Percentiles rank a stretch among this genome's conserved stretches.
Evolutionary conservation across 2,329 filamentous ascomycete genomes (phyloP).

Genomic region (Aspergillus neotritici): DNA sequence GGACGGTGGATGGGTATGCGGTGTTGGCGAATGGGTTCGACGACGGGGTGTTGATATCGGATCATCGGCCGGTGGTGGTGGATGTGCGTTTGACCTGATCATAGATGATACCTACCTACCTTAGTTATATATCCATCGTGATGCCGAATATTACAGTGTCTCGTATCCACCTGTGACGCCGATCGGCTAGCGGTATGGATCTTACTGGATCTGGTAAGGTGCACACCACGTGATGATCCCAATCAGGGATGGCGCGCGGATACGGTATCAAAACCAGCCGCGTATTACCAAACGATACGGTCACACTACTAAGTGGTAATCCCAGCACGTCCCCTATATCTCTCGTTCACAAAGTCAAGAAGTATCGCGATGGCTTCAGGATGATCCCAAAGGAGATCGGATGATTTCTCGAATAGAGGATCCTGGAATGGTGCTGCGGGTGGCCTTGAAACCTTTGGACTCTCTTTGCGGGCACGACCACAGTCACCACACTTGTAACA

Average conservation of each 20-base stretch:
- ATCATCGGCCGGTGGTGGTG: slow-evolving; percentile 53
- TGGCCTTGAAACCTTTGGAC: slow-evolving; percentile 1
- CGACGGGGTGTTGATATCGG: slow-evolving; percentile 50
- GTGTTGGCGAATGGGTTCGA: slow-evolving; percentile 53
- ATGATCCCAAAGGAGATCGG: slow-evolving; percentile 5
- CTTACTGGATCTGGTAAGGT: slow-evolving; percentile 1
- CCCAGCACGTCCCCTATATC: slow-evolving; percentile 7
- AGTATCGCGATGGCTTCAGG: slow-evolving; percentile 15
- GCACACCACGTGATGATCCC: slow-evolving; percentile 6
- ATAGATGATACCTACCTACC: too few relatives aligned
- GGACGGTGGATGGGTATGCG: slow-evolving; percentile 45
- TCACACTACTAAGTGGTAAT: slow-evolving; percentile 13
- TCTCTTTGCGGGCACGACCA: background rate
- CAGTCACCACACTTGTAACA: slow-evolving; percentile 20
- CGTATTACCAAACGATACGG: slow-evolving; percentile 14
- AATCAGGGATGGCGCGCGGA: slow-evolving; percentile 5
- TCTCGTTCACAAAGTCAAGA: slow-evolving; percentile 7
- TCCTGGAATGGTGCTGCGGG: slow-evolving; percentile 2
- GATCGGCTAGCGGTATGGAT: too few relatives aligned
- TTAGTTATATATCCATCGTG: too few relatives aligned
- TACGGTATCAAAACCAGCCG: slow-evolving; percentile 5
- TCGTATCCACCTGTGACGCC: too few relatives aligned
- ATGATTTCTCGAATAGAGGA: background rate
- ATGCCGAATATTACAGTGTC: too few relatives aligned
- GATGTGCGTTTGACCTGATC: slow-evolving; percentile 32